Percentiles rank a stretch among this genome's conserved stretches.
These are phyloP conservation scores for Diddensiella santjacobensis DNA, from an alignment of 805 yeast species.

Conservation along the genomic window DNA sequence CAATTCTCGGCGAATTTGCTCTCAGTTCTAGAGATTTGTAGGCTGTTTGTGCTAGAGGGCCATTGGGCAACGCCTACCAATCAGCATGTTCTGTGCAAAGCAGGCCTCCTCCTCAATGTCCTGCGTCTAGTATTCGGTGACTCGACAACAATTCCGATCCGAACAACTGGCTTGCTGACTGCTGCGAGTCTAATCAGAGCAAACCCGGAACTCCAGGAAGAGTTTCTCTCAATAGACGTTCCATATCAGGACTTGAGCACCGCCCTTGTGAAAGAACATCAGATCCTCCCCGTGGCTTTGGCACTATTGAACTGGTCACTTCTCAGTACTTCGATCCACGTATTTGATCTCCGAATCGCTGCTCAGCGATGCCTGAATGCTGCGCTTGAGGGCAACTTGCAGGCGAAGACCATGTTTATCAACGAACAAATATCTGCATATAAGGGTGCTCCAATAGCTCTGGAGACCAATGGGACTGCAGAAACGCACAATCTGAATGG, in stretches of 20 bases:
- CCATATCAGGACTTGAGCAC: slow-evolving; percentile 84
- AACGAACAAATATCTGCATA: slow-evolving; percentile 57
- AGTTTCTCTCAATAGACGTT: slow-evolving; percentile 79
- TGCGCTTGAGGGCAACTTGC: slow-evolving; percentile 60
- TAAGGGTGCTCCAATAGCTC: slow-evolving; percentile 21
- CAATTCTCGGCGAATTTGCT: slow-evolving; percentile 66
- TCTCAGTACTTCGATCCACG: slow-evolving; percentile 73
- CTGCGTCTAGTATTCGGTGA: slow-evolving; percentile 66
- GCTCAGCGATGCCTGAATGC: slow-evolving; percentile 64
- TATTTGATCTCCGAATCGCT: slow-evolving; percentile 76
- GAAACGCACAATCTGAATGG: slow-evolving; percentile 19
- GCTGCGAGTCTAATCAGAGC: slow-evolving; percentile 72
- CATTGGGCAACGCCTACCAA: slow-evolving; percentile 57
- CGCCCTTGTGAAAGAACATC: slow-evolving; percentile 30
- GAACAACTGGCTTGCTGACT: slow-evolving; percentile 66
- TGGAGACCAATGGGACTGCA: slow-evolving; percentile 12
- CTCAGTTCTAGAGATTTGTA: slow-evolving; percentile 66
- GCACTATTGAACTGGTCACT: slow-evolving; percentile 83
- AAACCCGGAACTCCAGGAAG: slow-evolving; percentile 62
- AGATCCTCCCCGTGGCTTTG: slow-evolving; percentile 60
- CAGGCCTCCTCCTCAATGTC: slow-evolving; percentile 62
- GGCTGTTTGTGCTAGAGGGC: slow-evolving; percentile 68
- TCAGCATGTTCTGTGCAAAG: slow-evolving; percentile 56
- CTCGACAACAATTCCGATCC: slow-evolving; percentile 58
- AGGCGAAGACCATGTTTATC: slow-evolving; percentile 59